Evolutionary conservation across 495 filamentous ascomycete genomes (phyloP).

Genomic region (Neurospora sp.): DNA sequence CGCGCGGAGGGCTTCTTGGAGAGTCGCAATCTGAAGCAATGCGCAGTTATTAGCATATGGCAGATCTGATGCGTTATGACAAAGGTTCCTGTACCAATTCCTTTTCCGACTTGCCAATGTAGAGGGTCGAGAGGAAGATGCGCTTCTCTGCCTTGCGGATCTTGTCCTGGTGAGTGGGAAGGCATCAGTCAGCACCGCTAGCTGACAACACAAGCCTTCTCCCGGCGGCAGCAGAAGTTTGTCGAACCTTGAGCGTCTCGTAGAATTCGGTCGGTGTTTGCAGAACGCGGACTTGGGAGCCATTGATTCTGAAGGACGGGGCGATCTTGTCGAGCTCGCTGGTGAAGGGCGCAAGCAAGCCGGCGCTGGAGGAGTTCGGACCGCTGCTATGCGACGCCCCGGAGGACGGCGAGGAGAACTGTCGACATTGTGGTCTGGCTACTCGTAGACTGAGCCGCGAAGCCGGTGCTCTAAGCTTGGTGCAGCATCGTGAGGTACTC

Average conservation of each 20-base stretch:
- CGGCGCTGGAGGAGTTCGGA: slow-evolving; percentile 14
- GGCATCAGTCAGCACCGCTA: slow-evolving; percentile 7
- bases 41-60: not conserved
- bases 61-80: not conserved
- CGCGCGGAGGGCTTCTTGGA: slow-evolving; percentile 61
- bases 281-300: slow-evolving; percentile 71
- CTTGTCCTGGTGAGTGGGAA: slow-evolving; percentile 45
- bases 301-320: slow-evolving; percentile 76
- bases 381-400: slow-evolving; percentile 15
- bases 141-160: slow-evolving; percentile 67
- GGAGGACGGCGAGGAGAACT: slow-evolving; percentile 31
- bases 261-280: slow-evolving; percentile 79
- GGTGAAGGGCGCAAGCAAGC: slow-evolving; percentile 56
- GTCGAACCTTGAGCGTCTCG: slow-evolving; percentile 66
- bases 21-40: slow-evolving; percentile 52
- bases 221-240: not conserved
- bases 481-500: slow-evolving; percentile 22
- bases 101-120: slow-evolving; percentile 89
- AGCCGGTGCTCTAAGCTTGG: slow-evolving; percentile 16
- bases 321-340: slow-evolving; percentile 80
- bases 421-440: slow-evolving; percentile 25
- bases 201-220: slow-evolving; percentile 1
- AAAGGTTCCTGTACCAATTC: slow-evolving; percentile 51
- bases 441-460: slow-evolving; percentile 17
- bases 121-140: slow-evolving; percentile 88